Evolutionary conservation across 2,329 filamentous ascomycete genomes (phyloP), one percentile per base, ranked within the genome.

Genomic region (Fusarium sp.): DNA sequence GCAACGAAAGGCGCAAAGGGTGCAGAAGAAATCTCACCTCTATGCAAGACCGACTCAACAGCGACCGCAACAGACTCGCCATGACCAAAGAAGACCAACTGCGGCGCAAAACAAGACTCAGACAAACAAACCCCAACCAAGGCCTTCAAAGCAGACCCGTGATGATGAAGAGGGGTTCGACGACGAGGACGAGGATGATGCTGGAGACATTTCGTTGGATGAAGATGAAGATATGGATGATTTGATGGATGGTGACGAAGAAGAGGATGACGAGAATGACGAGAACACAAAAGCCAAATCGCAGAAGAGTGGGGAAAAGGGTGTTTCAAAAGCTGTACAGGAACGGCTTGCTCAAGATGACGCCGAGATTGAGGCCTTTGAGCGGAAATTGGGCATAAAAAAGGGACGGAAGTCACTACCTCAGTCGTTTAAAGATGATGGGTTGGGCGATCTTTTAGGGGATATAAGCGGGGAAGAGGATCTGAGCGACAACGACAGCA

Each of bases 371-470:
- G 90, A 91, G 20, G 89, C 89, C 4, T 82, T 97, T 31, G 96
- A 99, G 80, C 94, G 90, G 77, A 96, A 92, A 74, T 81, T 99
- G 5, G 95, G 96, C 0, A 85, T 97, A 33, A 89, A 85, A 68
- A 92, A 90, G 75, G 88, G 88, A 23, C 91, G 90, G 62, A 96
- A 93, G 74, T 90, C 87, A 31, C 78, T 93, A 7, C 89, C 90
- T 0, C 90, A 91, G 68, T 84, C 88, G 0, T 93, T 94, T 71
- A 86, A 88, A 20, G 92, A 97, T 9, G 94, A 97, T 74, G 95
- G 94, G 0, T 80, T 98, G 4, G 93, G 90, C 40, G 91, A 92
- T 55, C 78, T 99, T 5, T 80, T 97, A 20, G 91, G 88, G 11
- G 91, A 90, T 3, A 72, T 95, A 4, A 67, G 39, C 4, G 69